Evolutionary conservation across 75 land plant species (phyloP).

Genomic region (Sequoia sempervirens): DNA sequence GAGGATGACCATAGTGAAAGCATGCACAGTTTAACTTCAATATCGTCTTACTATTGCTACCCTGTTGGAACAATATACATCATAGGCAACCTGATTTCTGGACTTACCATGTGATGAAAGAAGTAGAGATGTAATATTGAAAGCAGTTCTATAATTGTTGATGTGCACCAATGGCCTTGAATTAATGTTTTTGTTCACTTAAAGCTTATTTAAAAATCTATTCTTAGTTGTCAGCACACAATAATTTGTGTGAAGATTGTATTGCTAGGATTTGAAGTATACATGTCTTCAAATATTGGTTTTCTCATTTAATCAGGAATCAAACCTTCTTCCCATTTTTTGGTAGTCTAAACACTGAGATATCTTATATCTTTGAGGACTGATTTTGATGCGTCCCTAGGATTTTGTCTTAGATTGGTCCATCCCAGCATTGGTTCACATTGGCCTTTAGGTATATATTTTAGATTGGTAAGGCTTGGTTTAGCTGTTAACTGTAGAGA

Average conservation of each 20-base stretch:
- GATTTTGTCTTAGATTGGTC: not conserved
- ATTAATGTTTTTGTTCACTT: not conserved
- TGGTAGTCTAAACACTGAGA: not conserved
- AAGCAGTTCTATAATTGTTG: not conserved
- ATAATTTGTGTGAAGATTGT: not conserved
- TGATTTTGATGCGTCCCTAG: not conserved
- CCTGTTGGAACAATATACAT: too few species aligned
- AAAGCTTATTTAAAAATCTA: not conserved
- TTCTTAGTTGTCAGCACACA: not conserved
- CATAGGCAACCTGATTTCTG: too few species aligned
- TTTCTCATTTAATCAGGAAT: too few species aligned
- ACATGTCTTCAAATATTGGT: not conserved
- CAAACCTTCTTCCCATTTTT: not conserved
- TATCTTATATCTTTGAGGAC: not conserved
- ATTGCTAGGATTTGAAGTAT: not conserved
- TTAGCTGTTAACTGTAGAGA: not conserved
- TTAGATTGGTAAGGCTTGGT: not conserved
- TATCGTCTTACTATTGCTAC: too few species aligned
- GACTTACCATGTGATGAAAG: too few species aligned
- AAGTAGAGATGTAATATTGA: too few species aligned
- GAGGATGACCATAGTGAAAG: too few species aligned
- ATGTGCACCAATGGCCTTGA: not conserved
- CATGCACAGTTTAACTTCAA: too few species aligned
- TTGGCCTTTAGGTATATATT: not conserved
- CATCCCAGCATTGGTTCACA: not conserved